These are phyloP conservation scores for Aspergillus ochraceoroseus DNA, from an alignment of 2,329 filamentous ascomycete species.

Conservation along the genomic window DNA sequence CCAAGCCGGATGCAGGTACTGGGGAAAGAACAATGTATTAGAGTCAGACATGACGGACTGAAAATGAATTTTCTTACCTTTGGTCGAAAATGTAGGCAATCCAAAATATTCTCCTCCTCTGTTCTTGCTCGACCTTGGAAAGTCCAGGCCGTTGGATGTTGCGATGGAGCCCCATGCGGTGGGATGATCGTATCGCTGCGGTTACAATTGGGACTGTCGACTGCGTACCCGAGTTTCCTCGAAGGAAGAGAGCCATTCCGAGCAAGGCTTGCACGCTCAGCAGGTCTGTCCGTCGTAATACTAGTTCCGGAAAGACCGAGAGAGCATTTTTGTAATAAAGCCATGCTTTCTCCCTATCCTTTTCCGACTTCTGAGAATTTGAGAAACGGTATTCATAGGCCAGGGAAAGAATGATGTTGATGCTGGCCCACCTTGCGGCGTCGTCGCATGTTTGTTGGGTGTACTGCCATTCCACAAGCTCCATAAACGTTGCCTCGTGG, in stretches of 20 bases:
- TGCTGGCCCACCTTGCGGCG: constrained; percentile 91
- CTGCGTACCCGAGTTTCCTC: constrained; percentile 90
- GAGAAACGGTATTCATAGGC: constrained; percentile 84
- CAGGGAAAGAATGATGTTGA: constrained; percentile 85
- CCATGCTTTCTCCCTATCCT: constrained; percentile 89
- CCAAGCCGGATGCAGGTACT: constrained; percentile 57
- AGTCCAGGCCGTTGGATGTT: constrained; percentile 81
- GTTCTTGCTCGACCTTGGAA: constrained; percentile 83
- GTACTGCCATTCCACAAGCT: constrained; percentile 88
- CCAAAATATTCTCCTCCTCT: constrained; percentile 71
- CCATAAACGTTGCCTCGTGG: constrained; percentile 94
- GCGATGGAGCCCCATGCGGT: constrained; percentile 91
- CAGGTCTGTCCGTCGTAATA: constrained; percentile 87
- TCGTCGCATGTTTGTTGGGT: constrained; percentile 85
- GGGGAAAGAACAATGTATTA: background rate
- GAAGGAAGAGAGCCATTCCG: constrained; percentile 87
- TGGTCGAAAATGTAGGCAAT: constrained; percentile 67
- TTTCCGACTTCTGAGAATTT: constrained; percentile 79
- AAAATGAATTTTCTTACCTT: constrained; percentile 44
- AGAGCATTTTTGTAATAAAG: constrained; percentile 92
- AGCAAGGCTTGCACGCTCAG: constrained; percentile 87
- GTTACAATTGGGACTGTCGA: constrained; percentile 83
- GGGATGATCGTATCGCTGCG: constrained; percentile 78
- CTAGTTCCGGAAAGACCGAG: constrained; percentile 81
- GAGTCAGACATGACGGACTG: background rate